Evolutionary conservation across 2,329 filamentous ascomycete genomes (phyloP).

Genomic region (Claviceps africana): DNA sequence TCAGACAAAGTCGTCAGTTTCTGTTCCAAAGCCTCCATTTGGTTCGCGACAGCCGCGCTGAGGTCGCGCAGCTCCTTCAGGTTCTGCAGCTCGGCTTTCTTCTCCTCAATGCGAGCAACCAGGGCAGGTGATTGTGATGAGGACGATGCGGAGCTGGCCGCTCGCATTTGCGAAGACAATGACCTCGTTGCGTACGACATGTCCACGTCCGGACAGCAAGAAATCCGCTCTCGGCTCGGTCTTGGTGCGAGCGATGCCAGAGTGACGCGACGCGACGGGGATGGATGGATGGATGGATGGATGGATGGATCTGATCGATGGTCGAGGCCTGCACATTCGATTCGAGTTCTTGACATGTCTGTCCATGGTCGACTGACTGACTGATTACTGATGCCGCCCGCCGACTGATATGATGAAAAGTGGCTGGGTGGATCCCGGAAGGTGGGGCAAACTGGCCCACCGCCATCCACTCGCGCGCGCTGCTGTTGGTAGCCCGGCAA

Average conservation of each 20-base stretch:
- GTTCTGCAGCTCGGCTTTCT: conserved; percentile 70
- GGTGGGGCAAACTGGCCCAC: conserved; percentile 14
- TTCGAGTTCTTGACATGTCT: background rate
- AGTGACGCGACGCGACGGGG: background rate
- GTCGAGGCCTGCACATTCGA: background rate
- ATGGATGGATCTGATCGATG: too few species aligned
- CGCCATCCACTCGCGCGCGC: conserved; percentile 11
- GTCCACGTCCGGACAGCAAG: conserved; percentile 2
- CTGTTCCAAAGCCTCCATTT: conserved; percentile 71
- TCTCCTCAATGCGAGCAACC: conserved; percentile 66
- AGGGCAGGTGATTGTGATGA: conserved; percentile 55
- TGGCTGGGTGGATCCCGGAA: background rate
- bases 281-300: too few species aligned
- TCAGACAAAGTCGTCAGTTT: conserved; percentile 66
- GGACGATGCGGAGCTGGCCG: conserved; percentile 35
- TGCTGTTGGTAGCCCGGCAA: conserved; percentile 16
- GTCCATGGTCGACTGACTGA: too few species aligned
- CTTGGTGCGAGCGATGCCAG: background rate
- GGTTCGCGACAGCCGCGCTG: conserved; percentile 61
- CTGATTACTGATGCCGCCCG: too few species aligned
- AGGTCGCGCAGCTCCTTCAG: conserved; percentile 65
- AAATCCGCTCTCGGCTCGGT: background rate
- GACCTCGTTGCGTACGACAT: conserved; percentile 46
- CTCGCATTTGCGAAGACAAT: conserved; percentile 53
- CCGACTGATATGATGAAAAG: background rate